Percentiles rank a stretch among this genome's conserved stretches.
Evolutionary conservation across 768 basidiomycete genomes (phyloP).

Genomic region (Serendipita sp.): DNA sequence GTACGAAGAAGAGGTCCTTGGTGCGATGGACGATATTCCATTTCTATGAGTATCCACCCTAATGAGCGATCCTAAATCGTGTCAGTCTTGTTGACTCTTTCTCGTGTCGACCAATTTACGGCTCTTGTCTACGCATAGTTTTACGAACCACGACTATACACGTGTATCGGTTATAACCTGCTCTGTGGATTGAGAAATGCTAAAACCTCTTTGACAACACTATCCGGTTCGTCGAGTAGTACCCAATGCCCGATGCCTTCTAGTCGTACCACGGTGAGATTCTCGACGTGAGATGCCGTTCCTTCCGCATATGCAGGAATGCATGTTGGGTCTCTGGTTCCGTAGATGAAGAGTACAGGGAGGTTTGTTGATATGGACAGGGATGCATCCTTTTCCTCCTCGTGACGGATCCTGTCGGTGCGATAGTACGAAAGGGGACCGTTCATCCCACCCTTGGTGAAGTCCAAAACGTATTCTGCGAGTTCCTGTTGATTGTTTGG

Average conservation of each 20-base stretch:
- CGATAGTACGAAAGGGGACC: slow-evolving; percentile 71
- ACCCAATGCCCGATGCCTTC: slow-evolving; percentile 54
- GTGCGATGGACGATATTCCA: slow-evolving; percentile 68
- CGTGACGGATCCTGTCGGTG: slow-evolving; percentile 39
- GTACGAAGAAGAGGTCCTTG: slow-evolving; percentile 35
- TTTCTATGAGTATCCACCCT: slow-evolving; percentile 23
- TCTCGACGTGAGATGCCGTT: slow-evolving; percentile 33
- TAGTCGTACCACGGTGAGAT: slow-evolving; percentile 34
- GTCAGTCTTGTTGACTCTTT: too few relatives aligned
- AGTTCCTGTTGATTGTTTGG: slow-evolving; percentile 30
- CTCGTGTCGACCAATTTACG: too few relatives aligned
- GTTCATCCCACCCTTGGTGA: slow-evolving; percentile 36
- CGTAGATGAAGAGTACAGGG: slow-evolving; percentile 46
- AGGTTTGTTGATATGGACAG: slow-evolving; percentile 16
- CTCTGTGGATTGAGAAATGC: slow-evolving; percentile 14
- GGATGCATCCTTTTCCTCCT: slow-evolving; percentile 34
- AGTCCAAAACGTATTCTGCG: slow-evolving; percentile 31
- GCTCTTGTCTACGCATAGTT: too few relatives aligned
- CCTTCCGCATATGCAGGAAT: slow-evolving; percentile 26
- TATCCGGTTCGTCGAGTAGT: slow-evolving; percentile 43
- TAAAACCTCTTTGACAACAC: slow-evolving; percentile 32
- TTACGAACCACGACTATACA: too few relatives aligned
- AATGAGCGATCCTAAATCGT: too few relatives aligned
- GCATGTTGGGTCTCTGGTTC: slow-evolving; percentile 38
- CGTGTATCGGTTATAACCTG: too few relatives aligned